Conservation (phyloP, 2,329 filamentous ascomycete species). For the Microsporum canis region DNA sequence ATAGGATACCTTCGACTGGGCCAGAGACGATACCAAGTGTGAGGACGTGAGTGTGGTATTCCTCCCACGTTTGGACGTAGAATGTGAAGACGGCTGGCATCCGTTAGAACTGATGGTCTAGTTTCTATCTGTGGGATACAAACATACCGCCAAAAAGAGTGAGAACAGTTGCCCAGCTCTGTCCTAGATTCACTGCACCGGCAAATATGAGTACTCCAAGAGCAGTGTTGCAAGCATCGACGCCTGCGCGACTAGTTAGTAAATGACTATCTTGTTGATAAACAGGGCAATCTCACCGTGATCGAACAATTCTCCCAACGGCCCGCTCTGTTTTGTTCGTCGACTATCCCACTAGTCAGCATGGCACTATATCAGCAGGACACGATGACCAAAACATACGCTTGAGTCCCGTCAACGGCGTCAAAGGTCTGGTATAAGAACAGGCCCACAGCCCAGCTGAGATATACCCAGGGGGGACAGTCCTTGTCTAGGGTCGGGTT, state of each 20-base stretch:
- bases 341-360: constrained; percentile 41
- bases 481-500: constrained; percentile 88
- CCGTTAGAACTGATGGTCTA: not conserved
- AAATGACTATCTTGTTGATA: not conserved
- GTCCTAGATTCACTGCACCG: constrained; percentile 82
- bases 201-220: constrained; percentile 88
- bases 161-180: constrained; percentile 78
- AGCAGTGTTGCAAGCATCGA: constrained; percentile 93
- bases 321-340: constrained; percentile 82
- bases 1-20: constrained; percentile 86
- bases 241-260: constrained; percentile 37
- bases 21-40: constrained; percentile 87
- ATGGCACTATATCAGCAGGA: constrained; percentile 5
- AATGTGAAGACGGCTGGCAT: constrained; percentile 75
- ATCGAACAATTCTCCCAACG: constrained; percentile 91
- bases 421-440: constrained; percentile 98
- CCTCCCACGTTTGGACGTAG: constrained; percentile 98
- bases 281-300: constrained; percentile 48
- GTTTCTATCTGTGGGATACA: not conserved
- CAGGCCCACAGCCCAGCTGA: constrained; percentile 74
- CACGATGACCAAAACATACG: constrained; percentile 45
- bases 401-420: constrained; percentile 87
- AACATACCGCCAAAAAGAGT: constrained; percentile 67
- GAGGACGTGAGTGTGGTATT: constrained; percentile 94
- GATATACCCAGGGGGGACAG: constrained; percentile 92